These are phyloP conservation scores for Colletotrichum lupini DNA, from an alignment of 2,329 filamentous ascomycete species.

Conservation along the genomic window DNA sequence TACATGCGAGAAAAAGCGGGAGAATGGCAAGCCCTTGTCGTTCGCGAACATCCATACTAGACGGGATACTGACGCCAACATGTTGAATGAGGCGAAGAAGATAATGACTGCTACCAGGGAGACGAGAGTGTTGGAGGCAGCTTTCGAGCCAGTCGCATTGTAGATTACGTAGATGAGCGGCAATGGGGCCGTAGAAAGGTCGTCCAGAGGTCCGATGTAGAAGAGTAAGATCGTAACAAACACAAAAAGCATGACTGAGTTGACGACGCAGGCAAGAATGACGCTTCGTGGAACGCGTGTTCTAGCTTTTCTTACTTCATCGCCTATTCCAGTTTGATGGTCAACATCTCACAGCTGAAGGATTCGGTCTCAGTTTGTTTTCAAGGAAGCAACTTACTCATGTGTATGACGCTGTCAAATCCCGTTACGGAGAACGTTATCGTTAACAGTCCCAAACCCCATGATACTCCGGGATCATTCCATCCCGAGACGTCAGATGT, in stretches of 20 bases:
- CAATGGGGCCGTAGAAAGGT: neutral
- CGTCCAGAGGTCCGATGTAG: neutral
- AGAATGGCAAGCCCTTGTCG: neutral
- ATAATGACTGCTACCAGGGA: neutral
- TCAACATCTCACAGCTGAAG: neutral
- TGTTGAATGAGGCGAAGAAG: neutral
- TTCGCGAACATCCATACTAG: neutral
- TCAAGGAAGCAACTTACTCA: neutral
- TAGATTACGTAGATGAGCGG: neutral
- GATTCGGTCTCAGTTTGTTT: too few relatives aligned
- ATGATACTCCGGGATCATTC: neutral
- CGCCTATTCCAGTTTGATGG: neutral
- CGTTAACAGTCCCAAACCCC: neutral
- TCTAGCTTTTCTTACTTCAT: neutral
- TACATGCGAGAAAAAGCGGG: neutral
- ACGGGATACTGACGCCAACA: neutral
- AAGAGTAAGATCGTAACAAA: neutral
- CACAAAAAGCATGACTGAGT: neutral
- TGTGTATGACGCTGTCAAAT: neutral
- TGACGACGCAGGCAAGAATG: neutral
- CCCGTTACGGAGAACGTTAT: slow-evolving; percentile 1
- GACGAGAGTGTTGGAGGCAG: neutral
- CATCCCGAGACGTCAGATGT: neutral
- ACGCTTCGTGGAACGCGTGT: slow-evolving; percentile 1
- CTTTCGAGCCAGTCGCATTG: neutral